Conservation (phyloP, 2,329 filamentous ascomycete genomes). For the Aureobasidium subglaciale region DNA sequence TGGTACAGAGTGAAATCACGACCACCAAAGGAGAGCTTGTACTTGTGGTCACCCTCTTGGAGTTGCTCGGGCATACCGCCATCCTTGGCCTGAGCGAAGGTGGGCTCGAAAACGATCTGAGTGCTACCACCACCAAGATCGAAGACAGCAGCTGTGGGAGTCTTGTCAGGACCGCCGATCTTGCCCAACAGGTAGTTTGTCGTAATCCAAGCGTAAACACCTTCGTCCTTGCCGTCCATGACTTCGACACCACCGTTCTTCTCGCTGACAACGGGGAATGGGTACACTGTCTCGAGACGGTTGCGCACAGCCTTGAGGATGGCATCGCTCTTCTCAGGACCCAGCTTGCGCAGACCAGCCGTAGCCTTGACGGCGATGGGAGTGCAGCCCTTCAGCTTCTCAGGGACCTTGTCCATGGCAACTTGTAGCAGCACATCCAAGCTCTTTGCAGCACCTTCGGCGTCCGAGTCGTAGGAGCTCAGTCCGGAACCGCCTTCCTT, state of each 20-base stretch:
- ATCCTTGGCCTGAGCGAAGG: constrained; percentile 64
- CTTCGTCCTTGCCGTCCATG: constrained; percentile 96
- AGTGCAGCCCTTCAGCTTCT: constrained; percentile 83
- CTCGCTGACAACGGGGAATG: constrained; percentile 84
- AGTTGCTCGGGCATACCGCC: constrained; percentile 83
- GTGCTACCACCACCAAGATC: constrained; percentile 95
- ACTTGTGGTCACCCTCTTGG: constrained; percentile 90
- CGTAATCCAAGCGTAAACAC: constrained; percentile 98
- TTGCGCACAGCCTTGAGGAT: constrained; percentile 79
- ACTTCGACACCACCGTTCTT: constrained; percentile 85
- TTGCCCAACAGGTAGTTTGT: constrained; percentile 98
- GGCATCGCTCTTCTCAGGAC: constrained; percentile 68
- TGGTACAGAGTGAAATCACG: constrained; percentile 91
- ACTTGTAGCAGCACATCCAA: constrained; percentile 82
- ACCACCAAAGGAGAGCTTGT: constrained; percentile 81
- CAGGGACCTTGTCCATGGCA: constrained; percentile 76
- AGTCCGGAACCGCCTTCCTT: constrained; percentile 69
- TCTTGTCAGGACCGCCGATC: constrained; percentile 87
- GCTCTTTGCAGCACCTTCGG: constrained; percentile 80
- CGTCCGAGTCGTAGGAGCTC: constrained; percentile 80
- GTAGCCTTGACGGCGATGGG: constrained; percentile 98
- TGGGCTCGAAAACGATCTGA: constrained; percentile 97
- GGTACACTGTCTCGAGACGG: constrained; percentile 80
- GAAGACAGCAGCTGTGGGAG: constrained; percentile 86
- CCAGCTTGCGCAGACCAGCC: constrained; percentile 82